Base-by-base conservation (phyloP, 2,329 filamentous ascomycete genomes). In the Aspergillus spinulosporus region DNA sequence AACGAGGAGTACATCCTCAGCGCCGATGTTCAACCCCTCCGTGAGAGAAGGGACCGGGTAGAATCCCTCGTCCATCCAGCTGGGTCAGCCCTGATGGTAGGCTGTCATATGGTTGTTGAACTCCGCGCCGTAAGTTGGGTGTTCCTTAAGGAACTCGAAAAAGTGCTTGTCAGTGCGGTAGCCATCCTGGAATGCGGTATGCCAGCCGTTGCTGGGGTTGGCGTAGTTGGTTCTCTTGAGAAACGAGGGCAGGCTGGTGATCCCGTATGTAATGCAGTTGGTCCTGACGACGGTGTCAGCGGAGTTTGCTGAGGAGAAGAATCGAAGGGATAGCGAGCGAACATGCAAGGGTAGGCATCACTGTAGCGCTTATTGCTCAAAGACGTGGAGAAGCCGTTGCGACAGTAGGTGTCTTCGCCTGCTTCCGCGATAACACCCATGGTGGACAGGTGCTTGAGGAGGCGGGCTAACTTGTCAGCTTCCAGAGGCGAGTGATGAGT, bases 381-480 rank as follows among this genome's bases (percentile, higher is more conserved):
- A 2, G 69, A 61, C 14, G 52, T 72, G 2, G 71, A 63, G 51
- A 73, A 68, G 34, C 68, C 68, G 12, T 64, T 75, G 3, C 64
- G 60, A 12, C 65, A 62, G 53, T 75, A 75, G 39, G 68, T 62
- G 53, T 74, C 66, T 1, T 58, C 59, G 1, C 67, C 69, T 3
- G 64, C 66, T 52, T 75, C 72, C 1, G 57, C 56, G 43, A 76
- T 60, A n/a, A 70, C 67, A 11, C 70, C 70, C 64, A 74, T 72
- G 2, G 72, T 64, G n/a, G 53, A 62, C 0, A 75, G 61, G 28
- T 75, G 73, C 50, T 71, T 69, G 44, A 74, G 58, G 29, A 74
- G 56, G 3, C 72, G 71, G 47, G 64, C 67, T 61, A 11, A 36
- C 1, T 36, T 2, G 5, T 48, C 46, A 21, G 36, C 11, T 21